Conservation (phyloP, 257 asterid genomes). For the Euphrasia confusa region DNA sequence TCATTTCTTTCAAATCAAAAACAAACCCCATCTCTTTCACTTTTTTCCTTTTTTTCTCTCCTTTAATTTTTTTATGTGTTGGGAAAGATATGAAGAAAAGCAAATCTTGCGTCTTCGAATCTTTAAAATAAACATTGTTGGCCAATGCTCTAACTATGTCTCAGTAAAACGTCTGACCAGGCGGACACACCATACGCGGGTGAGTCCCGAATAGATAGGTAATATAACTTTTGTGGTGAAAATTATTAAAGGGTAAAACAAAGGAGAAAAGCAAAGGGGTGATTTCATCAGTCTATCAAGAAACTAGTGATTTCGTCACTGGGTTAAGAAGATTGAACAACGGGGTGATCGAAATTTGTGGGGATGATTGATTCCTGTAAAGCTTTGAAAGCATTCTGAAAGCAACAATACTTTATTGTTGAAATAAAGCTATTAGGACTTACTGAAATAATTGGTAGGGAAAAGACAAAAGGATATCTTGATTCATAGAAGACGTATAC, state of each 20-base stretch:
- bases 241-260: too few species aligned
- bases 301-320: conserved; percentile 31
- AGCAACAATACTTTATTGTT: conserved; percentile 22
- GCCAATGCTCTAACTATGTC: conserved; percentile 24
- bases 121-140: conserved; percentile 10
- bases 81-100: conserved; percentile 28
- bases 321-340: conserved; percentile 30
- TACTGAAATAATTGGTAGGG: neutral
- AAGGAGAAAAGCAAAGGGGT: conserved; percentile 10
- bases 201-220: too few species aligned
- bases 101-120: conserved; percentile 29
- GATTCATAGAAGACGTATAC: neutral
- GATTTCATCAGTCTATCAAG: conserved; percentile 20
- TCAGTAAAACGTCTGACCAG: conserved; percentile 19
- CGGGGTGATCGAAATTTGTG: conserved; percentile 23
- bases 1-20: conserved; percentile 52
- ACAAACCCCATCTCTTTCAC: conserved; percentile 31
- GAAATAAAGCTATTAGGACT: neutral
- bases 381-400: conserved; percentile 25
- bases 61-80: conserved; percentile 10
- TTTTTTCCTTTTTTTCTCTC: conserved; percentile 20
- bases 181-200: too few species aligned
- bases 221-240: too few species aligned
- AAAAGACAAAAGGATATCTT: neutral
- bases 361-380: conserved; percentile 22